phyloP scores from a whole-genome alignment of 345 rosid species.

The Stellera chamaejasme region DNA sequence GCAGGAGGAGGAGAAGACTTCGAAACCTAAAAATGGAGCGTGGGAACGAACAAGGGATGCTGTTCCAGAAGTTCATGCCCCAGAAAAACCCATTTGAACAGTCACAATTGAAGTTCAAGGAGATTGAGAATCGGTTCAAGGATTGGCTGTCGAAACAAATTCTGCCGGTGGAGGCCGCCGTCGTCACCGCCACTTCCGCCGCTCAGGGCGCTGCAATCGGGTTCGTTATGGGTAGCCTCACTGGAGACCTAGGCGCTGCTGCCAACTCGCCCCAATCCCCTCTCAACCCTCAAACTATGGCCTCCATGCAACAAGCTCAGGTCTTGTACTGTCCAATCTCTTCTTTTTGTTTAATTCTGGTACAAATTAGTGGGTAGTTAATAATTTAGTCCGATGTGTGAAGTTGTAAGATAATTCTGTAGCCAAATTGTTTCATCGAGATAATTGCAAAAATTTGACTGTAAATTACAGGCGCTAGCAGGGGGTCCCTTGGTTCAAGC shows the following conservation, averaged over 20 bases:
- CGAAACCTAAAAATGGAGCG: slow-evolving; percentile 33
- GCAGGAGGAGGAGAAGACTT: too few relatives aligned
- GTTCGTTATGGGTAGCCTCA: slow-evolving; percentile 62
- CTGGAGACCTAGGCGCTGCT: slow-evolving; percentile 46
- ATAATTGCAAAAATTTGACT: not conserved
- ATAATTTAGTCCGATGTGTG: too few relatives aligned
- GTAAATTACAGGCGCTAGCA: slow-evolving; percentile 49
- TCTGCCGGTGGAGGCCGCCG: slow-evolving; percentile 64
- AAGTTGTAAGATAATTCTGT: slow-evolving; percentile 1
- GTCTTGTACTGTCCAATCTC: slow-evolving; percentile 16
- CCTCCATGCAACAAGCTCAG: slow-evolving; percentile 86
- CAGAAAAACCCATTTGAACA: slow-evolving; percentile 52
- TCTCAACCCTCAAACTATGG: slow-evolving; percentile 73
- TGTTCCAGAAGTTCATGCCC: slow-evolving; percentile 29
- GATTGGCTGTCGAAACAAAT: slow-evolving; percentile 74
- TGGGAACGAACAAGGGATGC: slow-evolving; percentile 32
- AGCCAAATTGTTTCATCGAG: not conserved
- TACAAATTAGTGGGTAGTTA: too few relatives aligned
- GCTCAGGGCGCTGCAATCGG: slow-evolving; percentile 87
- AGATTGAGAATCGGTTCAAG: slow-evolving; percentile 55
- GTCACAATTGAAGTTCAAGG: slow-evolving; percentile 48
- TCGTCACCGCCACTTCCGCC: slow-evolving; percentile 65
- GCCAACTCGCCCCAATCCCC: slow-evolving; percentile 34
- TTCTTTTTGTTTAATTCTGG: not conserved
- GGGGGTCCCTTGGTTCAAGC: slow-evolving; percentile 96